A percentile compares a stretch with the other conserved stretches of the same genome.
Evolutionary conservation across 192 early-diverging fungal species (phyloP).

Genomic region (Coemansia sp.): DNA sequence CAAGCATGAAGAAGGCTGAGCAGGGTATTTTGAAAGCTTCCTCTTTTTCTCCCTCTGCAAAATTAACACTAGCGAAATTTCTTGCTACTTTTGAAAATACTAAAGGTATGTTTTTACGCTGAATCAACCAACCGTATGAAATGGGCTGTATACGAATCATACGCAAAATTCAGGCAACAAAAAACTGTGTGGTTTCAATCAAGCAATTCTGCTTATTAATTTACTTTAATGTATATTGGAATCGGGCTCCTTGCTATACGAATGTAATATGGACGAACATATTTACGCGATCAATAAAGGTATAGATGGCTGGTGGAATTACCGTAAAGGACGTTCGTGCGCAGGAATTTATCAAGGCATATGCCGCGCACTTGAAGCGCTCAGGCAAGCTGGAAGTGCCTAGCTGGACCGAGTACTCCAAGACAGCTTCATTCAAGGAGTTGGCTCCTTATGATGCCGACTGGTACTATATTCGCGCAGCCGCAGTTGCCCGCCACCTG

Average conservation of each 20-base stretch:
- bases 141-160: no score
- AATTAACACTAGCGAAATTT: constrained; percentile 18
- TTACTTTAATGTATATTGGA: no score
- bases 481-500: constrained; percentile 95
- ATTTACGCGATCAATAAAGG: constrained; percentile 16
- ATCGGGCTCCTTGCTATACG: no score
- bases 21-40: constrained; percentile 3
- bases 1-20: not conserved
- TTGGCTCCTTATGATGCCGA: constrained; percentile 96
- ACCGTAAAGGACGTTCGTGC: constrained; percentile 98
- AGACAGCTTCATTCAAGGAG: constrained; percentile 97
- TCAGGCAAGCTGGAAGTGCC: constrained; percentile 98
- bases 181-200: no score
- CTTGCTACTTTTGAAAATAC: constrained; percentile 11
- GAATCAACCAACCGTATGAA: no score
- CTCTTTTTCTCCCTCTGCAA: constrained; percentile 38
- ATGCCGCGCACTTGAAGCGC: constrained; percentile 98
- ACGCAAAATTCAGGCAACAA: no score
- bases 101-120: constrained; percentile 19
- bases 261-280: no score
- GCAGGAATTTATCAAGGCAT: constrained; percentile 95
- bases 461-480: constrained; percentile 99
- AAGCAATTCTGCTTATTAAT: no score
- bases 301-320: constrained; percentile 64
- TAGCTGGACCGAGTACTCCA: constrained; percentile 98